Percentiles rank a stretch among this genome's conserved stretches.
Conservation (phyloP, 768 basidiomycete species). For the Phylloporus sp. region DNA sequence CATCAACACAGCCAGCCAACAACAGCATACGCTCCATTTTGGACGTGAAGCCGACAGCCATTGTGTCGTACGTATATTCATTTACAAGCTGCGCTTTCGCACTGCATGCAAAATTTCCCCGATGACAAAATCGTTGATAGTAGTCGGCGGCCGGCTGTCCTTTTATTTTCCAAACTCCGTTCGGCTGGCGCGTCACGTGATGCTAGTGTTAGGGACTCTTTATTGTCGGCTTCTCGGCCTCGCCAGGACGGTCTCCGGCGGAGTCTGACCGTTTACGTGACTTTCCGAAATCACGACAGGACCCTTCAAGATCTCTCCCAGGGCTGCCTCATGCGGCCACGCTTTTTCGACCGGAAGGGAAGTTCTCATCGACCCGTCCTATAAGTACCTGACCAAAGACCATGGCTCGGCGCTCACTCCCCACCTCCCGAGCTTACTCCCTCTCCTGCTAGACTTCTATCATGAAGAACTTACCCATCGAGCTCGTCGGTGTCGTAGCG, state of each 20-base stretch:
- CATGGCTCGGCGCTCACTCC: neutral
- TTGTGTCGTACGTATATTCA: neutral
- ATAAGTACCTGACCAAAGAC: neutral
- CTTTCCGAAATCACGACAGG: neutral
- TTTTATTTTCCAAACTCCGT: neutral
- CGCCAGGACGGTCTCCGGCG: neutral
- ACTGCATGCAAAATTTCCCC: neutral
- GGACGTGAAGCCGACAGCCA: no score
- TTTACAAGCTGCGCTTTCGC: neutral
- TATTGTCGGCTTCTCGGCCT: neutral
- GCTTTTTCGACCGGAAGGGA: neutral
- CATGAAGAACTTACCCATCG: constrained; percentile 27
- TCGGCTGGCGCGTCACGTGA: neutral
- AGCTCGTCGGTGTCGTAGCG: constrained; percentile 25
- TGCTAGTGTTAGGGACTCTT: neutral
- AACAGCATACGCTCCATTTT: no score
- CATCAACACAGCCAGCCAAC: no score
- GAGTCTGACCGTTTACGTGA: neutral
- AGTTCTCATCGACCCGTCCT: neutral
- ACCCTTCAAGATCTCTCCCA: neutral
- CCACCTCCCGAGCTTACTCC: neutral
- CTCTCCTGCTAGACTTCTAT: neutral
- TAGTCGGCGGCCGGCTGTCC: neutral
- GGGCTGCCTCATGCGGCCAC: neutral
- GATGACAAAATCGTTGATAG: neutral